phyloP scores from a whole-genome alignment of 176 grass and related monocot genomes.

The Alloteropsis semialata region DNA sequence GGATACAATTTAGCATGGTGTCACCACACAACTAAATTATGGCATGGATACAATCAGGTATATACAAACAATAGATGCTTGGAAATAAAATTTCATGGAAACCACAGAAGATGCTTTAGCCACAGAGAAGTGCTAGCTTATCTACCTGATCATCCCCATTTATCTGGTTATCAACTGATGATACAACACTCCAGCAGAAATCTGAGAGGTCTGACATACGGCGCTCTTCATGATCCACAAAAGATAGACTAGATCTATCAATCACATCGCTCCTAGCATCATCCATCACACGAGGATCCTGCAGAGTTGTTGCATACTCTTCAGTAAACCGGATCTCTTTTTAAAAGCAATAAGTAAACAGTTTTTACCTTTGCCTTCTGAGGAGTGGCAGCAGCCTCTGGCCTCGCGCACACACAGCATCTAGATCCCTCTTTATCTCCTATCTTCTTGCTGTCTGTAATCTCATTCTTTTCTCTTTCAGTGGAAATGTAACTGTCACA shows the following conservation, averaged over 20 bases:
- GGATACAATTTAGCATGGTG: constrained; percentile 31
- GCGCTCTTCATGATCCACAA: constrained; percentile 72
- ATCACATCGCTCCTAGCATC: constrained; percentile 25
- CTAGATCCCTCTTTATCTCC: constrained; percentile 20
- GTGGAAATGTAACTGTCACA: constrained; percentile 36
- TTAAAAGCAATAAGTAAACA: not conserved
- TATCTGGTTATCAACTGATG: constrained; percentile 73
- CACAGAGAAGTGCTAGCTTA: not conserved
- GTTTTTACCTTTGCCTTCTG: constrained; percentile 35
- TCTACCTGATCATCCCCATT: constrained; percentile 61
- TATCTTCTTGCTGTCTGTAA: constrained; percentile 12
- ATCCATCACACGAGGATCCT: constrained; percentile 27
- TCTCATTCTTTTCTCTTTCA: not conserved
- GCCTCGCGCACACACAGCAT: not conserved
- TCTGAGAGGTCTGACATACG: constrained; percentile 92
- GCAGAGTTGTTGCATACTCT: not conserved
- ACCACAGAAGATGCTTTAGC: not conserved
- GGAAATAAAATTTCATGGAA: not conserved
- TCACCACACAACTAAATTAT: constrained; percentile 6
- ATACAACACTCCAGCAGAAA: constrained; percentile 86
- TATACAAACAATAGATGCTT: not conserved
- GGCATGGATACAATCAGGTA: not conserved
- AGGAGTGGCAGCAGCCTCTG: constrained; percentile 21
- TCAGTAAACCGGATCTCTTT: not conserved
- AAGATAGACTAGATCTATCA: constrained; percentile 30